phyloP scores from a whole-genome alignment of 306 rosid species.

The Pachyrhizus erosus region DNA sequence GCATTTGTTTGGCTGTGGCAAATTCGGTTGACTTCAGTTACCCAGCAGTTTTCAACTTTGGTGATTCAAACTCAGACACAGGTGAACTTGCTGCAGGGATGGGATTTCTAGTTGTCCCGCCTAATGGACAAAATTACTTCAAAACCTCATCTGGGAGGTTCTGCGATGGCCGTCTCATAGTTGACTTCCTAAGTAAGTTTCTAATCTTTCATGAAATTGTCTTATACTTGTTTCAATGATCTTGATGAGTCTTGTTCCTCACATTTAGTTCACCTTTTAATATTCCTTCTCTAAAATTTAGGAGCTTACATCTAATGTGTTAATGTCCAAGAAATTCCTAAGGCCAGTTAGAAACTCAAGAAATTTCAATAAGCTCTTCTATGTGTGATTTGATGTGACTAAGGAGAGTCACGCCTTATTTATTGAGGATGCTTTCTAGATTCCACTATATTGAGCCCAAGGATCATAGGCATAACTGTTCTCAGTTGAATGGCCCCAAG shows the following conservation, averaged over 20 bases:
- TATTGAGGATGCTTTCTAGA: not conserved
- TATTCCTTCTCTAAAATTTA: not conserved
- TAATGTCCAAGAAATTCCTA: not conserved
- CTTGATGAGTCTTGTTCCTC: not conserved
- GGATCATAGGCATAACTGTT: not conserved
- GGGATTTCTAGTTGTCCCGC: constrained; percentile 53
- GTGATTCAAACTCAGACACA: constrained; percentile 90
- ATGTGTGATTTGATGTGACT: no score
- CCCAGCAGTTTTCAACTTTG: constrained; percentile 85
- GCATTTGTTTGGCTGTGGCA: constrained; percentile 40
- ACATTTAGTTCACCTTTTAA: not conserved
- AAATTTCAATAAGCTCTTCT: not conserved
- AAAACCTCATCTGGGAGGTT: constrained; percentile 63
- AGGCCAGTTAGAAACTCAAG: not conserved
- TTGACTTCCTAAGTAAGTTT: constrained; percentile 70
- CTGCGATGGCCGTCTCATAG: constrained; percentile 68
- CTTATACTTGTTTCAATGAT: not conserved
- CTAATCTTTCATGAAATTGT: constrained; percentile 2
- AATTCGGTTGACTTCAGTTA: constrained; percentile 52
- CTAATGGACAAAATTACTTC: constrained; percentile 71
- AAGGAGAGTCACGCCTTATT: not conserved
- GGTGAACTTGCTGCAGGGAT: constrained; percentile 62
- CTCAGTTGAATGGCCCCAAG: no score
- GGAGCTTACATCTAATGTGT: not conserved
- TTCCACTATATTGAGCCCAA: no score